Percentiles rank a stretch among this genome's conserved stretches.
phyloP scores from a whole-genome alignment of 805 yeast species.

The Candida hispaniensis region DNA sequence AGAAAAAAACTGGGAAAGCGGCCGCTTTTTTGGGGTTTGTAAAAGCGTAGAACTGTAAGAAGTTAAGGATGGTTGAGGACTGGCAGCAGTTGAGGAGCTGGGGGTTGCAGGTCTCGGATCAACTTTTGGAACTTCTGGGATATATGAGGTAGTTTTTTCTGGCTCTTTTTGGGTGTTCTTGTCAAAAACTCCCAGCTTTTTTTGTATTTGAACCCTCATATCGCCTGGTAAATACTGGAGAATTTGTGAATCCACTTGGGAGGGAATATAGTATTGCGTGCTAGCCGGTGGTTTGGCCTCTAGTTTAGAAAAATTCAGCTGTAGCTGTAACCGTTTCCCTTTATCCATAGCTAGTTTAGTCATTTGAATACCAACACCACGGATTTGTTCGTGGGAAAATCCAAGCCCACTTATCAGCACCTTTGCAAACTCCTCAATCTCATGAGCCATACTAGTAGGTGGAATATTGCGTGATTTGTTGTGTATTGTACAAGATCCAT shows the following conservation, averaged over 20 bases:
- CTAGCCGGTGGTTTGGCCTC: neutral
- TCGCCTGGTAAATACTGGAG: slow-evolving; percentile 3
- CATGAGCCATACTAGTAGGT: slow-evolving; percentile 45
- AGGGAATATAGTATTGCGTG: slow-evolving; percentile 18
- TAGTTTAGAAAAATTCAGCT: slow-evolving; percentile 1
- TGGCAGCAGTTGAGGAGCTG: too few species aligned
- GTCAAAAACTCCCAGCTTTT: neutral
- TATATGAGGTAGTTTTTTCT: too few species aligned
- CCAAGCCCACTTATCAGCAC: slow-evolving; percentile 44
- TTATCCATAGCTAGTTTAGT: slow-evolving; percentile 35
- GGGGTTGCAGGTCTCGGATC: too few species aligned
- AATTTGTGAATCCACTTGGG: slow-evolving; percentile 16
- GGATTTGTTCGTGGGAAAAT: slow-evolving; percentile 53
- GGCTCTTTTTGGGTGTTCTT: too few species aligned
- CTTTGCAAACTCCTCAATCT: slow-evolving; percentile 50
- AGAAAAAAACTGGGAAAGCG: too few species aligned
- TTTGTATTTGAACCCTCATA: slow-evolving; percentile 3
- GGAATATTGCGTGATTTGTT: slow-evolving; percentile 53
- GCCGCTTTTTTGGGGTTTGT: too few species aligned
- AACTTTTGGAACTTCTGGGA: too few species aligned
- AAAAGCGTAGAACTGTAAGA: too few species aligned
- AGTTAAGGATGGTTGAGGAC: too few species aligned
- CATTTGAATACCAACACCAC: slow-evolving; percentile 72
- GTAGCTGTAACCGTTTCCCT: slow-evolving; percentile 4
- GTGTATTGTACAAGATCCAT: slow-evolving; percentile 64